Percentiles rank a stretch among this genome's conserved stretches.
Evolutionary conservation across 768 basidiomycete species (phyloP).

Genomic region (Cystobasidium ongulense): DNA sequence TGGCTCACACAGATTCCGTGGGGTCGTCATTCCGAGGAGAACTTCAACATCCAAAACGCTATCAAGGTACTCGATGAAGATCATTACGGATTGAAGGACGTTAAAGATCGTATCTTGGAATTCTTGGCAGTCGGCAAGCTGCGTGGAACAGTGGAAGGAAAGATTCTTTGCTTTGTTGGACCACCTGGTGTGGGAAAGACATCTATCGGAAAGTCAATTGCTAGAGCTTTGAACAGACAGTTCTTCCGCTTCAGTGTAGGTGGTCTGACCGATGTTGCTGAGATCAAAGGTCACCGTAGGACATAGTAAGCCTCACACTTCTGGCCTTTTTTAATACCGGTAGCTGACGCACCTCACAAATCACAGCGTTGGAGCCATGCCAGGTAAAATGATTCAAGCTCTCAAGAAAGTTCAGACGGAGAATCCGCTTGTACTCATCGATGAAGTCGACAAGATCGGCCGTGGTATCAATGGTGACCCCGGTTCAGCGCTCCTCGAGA

Average conservation of each 20-base stretch:
- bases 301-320: conserved; percentile 74
- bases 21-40: conserved; percentile 89
- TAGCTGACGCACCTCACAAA: conserved; percentile 49
- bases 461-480: conserved; percentile 78
- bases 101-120: conserved; percentile 85
- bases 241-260: conserved; percentile 98
- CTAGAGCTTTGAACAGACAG: conserved; percentile 76
- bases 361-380: conserved; percentile 48
- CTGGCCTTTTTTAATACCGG: conserved; percentile 49
- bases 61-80: conserved; percentile 76
- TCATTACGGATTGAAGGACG: conserved; percentile 89
- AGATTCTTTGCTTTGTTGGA: conserved; percentile 92
- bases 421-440: conserved; percentile 66
- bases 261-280: conserved; percentile 92
- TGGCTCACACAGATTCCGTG: conserved; percentile 88
- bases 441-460: conserved; percentile 68
- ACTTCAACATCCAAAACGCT: conserved; percentile 57
- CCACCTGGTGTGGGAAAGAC: conserved; percentile 98
- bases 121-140: conserved; percentile 80
- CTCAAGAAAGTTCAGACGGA: conserved; percentile 73
- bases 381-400: conserved; percentile 62
- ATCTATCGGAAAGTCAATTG: conserved; percentile 87
- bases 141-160: conserved; percentile 88
- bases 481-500: conserved; percentile 78
- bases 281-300: conserved; percentile 94